Conservation (phyloP, 805 yeast species). For the Gaillardinia entomophila region DNA sequence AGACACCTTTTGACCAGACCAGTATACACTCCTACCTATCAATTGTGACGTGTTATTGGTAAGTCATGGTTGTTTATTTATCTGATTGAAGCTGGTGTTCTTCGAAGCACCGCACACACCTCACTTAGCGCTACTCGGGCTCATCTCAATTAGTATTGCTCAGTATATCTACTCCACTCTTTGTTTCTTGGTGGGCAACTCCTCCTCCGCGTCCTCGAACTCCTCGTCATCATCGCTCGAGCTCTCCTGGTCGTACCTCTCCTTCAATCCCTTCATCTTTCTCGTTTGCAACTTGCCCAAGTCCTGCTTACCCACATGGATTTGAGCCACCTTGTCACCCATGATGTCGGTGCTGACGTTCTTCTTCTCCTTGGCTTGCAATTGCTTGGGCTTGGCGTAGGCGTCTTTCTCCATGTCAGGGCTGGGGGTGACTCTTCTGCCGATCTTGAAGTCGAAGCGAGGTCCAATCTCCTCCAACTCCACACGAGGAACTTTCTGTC, state of each 20-base stretch:
- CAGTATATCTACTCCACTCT: not conserved
- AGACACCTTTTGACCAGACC: no score
- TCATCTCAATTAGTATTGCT: no score
- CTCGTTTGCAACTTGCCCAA: conserved; percentile 86
- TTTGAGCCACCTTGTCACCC: conserved; percentile 96
- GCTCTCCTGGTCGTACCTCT: conserved; percentile 68
- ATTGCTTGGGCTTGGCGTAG: conserved; percentile 67
- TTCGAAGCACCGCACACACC: no score
- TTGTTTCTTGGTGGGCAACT: conserved; percentile 1
- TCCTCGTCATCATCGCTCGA: conserved; percentile 51
- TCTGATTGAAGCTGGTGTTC: no score
- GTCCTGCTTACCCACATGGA: conserved; percentile 95
- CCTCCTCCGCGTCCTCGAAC: conserved; percentile 11
- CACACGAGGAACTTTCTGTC: conserved; percentile 87
- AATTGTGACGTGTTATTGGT: no score
- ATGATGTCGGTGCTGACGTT: conserved; percentile 78
- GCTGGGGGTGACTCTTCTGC: conserved; percentile 75
- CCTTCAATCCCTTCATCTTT: conserved; percentile 96
- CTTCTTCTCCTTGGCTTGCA: conserved; percentile 79
- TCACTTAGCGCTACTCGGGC: no score
- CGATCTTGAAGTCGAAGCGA: conserved; percentile 85
- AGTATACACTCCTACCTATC: no score
- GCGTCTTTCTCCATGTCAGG: conserved; percentile 93
- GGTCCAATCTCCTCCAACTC: conserved; percentile 96
- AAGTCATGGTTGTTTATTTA: no score